phyloP scores from a whole-genome alignment of 2,329 filamentous ascomycete species.

The Fusarium protoensiforme region DNA sequence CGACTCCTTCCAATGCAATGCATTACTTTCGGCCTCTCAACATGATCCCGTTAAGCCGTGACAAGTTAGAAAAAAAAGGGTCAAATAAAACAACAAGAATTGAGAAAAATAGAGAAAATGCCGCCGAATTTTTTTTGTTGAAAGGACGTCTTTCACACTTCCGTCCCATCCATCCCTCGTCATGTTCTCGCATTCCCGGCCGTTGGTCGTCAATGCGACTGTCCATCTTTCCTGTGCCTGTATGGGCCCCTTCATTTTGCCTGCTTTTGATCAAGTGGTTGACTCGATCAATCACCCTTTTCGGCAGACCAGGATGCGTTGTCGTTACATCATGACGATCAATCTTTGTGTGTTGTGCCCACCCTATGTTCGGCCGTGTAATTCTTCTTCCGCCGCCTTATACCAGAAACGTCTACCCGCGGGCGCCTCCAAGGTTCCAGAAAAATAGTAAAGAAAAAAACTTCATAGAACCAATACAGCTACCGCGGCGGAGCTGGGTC shows the following conservation, averaged over 20 bases:
- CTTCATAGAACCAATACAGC: background rate
- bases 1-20: conserved; percentile 45
- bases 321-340: background rate
- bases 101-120: conserved; percentile 26
- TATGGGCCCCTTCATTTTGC: background rate
- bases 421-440: background rate
- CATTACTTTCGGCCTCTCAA: conserved; percentile 39
- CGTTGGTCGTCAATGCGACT: background rate
- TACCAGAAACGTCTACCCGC: background rate
- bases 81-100: conserved; percentile 10
- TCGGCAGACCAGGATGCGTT: background rate
- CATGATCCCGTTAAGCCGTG: conserved; percentile 28
- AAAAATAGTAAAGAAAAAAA: background rate
- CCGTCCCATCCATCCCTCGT: conserved; percentile 21
- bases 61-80: conserved; percentile 8
- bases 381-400: background rate
- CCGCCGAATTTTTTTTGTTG: conserved; percentile 27
- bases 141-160: conserved; percentile 19
- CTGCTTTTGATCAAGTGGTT: background rate
- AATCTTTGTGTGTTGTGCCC: background rate
- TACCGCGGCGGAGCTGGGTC: background rate
- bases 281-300: background rate
- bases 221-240: background rate
- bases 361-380: background rate
- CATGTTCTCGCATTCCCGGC: conserved; percentile 18